These are phyloP conservation scores for Malus hybrid DNA, from an alignment of 331 rosid genomes.

Conservation along the genomic window DNA sequence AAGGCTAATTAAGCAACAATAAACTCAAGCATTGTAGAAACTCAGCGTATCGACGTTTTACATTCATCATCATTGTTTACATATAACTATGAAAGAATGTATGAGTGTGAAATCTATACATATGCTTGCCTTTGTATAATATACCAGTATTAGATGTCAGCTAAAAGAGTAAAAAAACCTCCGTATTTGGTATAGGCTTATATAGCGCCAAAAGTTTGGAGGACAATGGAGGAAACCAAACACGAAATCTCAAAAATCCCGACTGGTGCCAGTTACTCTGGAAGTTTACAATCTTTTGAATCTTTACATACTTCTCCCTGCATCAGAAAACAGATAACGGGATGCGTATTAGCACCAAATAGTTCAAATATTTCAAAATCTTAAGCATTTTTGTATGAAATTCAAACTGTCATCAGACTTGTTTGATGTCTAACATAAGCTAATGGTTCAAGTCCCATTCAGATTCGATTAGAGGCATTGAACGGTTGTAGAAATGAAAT, in stretches of 20 bases:
- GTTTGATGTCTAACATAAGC: neutral
- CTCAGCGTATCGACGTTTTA: neutral
- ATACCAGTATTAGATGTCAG: neutral
- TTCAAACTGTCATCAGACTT: neutral
- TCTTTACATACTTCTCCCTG: conserved; percentile 70
- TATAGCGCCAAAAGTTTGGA: conserved; percentile 6
- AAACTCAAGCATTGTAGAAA: neutral
- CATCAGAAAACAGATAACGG: neutral
- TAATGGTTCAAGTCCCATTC: neutral
- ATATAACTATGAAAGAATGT: neutral
- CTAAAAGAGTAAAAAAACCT: neutral
- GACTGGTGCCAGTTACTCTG: neutral
- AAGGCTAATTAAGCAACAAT: neutral
- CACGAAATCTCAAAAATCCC: neutral
- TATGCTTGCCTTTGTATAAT: neutral
- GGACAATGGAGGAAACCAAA: neutral
- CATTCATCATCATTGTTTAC: neutral
- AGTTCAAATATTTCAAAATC: neutral
- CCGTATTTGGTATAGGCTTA: conserved; percentile 1
- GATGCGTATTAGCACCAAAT: neutral
- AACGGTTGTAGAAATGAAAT: neutral
- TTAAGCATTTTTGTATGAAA: neutral
- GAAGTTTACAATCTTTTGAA: conserved; percentile 43
- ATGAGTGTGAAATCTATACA: neutral
- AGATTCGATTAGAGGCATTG: neutral